A percentile compares a stretch with the other conserved stretches of the same genome.
These are phyloP conservation scores for Mucor velutinosus DNA, from an alignment of 371 early-diverging fungal genomes.

Conservation along the genomic window DNA sequence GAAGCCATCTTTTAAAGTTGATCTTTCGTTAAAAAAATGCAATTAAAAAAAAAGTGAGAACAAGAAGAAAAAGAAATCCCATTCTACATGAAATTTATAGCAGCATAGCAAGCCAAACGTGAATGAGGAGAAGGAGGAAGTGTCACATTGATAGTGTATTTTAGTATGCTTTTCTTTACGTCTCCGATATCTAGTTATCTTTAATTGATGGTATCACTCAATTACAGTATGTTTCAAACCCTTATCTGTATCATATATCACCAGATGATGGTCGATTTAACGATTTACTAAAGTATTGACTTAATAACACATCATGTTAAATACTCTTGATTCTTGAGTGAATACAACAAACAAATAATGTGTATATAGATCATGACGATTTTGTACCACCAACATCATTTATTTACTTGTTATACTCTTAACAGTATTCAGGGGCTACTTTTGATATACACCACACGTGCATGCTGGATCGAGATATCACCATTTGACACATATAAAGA, in stretches of 20 bases:
- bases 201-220: background rate
- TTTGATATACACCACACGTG: background rate
- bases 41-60: background rate
- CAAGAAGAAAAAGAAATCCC: background rate
- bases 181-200: background rate
- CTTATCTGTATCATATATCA: background rate
- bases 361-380: background rate
- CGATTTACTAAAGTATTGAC: background rate
- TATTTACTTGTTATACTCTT: background rate
- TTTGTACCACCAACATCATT: background rate
- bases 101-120: background rate
- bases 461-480: background rate
- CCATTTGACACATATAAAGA: background rate
- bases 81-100: background rate
- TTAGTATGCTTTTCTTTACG: background rate
- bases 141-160: background rate
- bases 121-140: background rate
- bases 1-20: conserved; percentile 8
- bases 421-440: background rate
- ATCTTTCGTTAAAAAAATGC: background rate
- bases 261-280: background rate
- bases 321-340: background rate
- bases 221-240: background rate
- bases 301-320: background rate
- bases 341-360: background rate